Conservation (phyloP, 2,329 filamentous ascomycete genomes). For the Colletotrichum orbiculare region DNA sequence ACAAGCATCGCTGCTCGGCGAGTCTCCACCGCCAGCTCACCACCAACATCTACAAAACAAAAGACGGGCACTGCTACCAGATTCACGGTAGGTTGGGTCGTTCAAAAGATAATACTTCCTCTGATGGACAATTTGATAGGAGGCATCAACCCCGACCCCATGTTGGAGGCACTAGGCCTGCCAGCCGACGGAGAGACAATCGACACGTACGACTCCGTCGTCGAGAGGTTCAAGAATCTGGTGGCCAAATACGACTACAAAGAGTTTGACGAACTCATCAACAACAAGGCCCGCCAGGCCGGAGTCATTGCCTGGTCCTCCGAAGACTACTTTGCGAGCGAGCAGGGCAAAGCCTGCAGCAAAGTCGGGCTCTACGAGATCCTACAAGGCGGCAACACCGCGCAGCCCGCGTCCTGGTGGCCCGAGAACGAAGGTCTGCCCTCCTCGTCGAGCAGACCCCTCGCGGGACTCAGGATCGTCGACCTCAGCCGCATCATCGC, state of each 20-base stretch:
- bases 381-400: conserved; percentile 36
- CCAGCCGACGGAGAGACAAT: conserved; percentile 36
- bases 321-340: conserved; percentile 41
- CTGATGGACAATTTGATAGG: not conserved
- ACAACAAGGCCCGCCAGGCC: conserved; percentile 41
- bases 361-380: conserved; percentile 40
- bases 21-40: conserved; percentile 25
- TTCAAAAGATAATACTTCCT: too few relatives aligned
- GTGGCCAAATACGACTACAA: conserved; percentile 38
- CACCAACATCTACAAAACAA: conserved; percentile 43
- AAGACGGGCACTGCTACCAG: conserved; percentile 40
- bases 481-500: conserved; percentile 61
- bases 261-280: conserved; percentile 39
- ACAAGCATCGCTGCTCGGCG: conserved; percentile 20
- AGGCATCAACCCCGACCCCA: conserved; percentile 38
- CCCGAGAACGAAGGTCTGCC: conserved; percentile 41
- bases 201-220: conserved; percentile 40
- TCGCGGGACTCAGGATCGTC: conserved; percentile 59
- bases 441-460: conserved; percentile 50
- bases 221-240: conserved; percentile 25
- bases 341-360: conserved; percentile 41
- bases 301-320: conserved; percentile 43
- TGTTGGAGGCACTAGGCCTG: conserved; percentile 37
- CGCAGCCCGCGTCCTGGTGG: conserved; percentile 55
- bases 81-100: conserved; percentile 32